Conservation (phyloP, 176 grass and related monocot species). For the Hyparrhenia diplandra region DNA sequence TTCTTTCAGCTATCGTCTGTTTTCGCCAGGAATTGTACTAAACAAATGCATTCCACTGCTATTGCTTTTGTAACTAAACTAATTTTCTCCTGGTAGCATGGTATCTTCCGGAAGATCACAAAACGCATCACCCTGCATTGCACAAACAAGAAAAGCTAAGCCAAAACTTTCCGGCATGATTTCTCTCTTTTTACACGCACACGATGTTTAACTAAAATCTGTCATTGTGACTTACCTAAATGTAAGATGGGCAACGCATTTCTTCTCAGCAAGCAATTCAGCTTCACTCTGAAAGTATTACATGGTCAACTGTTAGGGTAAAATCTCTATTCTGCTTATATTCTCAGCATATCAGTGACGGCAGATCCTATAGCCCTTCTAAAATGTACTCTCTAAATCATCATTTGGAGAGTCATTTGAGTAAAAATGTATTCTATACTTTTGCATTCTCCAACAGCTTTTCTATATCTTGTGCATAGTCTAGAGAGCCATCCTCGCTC, state of each 20-base stretch:
- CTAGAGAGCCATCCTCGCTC: no score
- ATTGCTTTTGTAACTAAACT: not conserved
- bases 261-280: slow-evolving; percentile 92
- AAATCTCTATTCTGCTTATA: not conserved
- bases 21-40: not conserved
- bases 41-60: not conserved
- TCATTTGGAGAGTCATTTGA: no score
- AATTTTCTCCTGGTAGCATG: slow-evolving; percentile 84
- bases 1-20: not conserved
- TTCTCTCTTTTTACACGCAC: not conserved
- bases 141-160: not conserved
- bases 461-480: no score
- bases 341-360: not conserved
- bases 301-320: not conserved
- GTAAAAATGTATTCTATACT: no score
- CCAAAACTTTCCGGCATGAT: not conserved
- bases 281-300: slow-evolving; percentile 70
- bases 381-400: no score
- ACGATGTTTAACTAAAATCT: not conserved
- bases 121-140: slow-evolving; percentile 75
- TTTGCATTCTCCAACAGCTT: no score
- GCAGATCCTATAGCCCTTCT: not conserved
- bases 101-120: slow-evolving; percentile 91
- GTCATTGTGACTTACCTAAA: slow-evolving; percentile 44
- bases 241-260: slow-evolving; percentile 92